These are phyloP conservation scores for Spergularia azorica DNA, from an alignment of 179 eudicot species.

Conservation along the genomic window DNA sequence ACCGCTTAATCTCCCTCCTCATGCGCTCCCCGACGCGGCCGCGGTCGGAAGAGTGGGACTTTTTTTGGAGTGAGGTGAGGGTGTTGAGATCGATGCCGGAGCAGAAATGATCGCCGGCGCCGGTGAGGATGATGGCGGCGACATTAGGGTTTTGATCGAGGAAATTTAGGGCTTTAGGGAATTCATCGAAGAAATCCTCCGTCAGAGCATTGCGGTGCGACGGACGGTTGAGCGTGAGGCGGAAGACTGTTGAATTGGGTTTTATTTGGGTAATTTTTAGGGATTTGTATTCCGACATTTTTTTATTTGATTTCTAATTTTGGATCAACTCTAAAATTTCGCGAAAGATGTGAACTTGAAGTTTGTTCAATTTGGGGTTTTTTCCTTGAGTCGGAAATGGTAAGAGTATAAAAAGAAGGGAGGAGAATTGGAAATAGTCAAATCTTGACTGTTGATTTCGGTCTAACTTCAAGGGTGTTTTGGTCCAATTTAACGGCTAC, in stretches of 20 bases:
- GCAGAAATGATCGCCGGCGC: constrained; percentile 73
- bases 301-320: background rate
- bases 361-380: too few relatives aligned
- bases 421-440: too few relatives aligned
- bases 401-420: too few relatives aligned
- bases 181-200: constrained; percentile 65
- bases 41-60: constrained; percentile 31
- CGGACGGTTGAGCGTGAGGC: constrained; percentile 62
- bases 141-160: constrained; percentile 70
- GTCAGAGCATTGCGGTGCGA: constrained; percentile 67
- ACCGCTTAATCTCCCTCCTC: constrained; percentile 49
- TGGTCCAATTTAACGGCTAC: too few relatives aligned
- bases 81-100: constrained; percentile 76
- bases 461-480: too few relatives aligned
- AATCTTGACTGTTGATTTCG: too few relatives aligned
- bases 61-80: constrained; percentile 26
- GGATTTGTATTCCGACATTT: constrained; percentile 59
- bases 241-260: constrained; percentile 45
- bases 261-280: constrained; percentile 42
- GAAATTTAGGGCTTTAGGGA: constrained; percentile 67
- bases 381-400: too few relatives aligned
- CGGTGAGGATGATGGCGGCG: constrained; percentile 63
- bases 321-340: background rate
- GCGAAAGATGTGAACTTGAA: too few relatives aligned
- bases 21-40: constrained; percentile 63